Evolutionary conservation across 1,284 basidiomycete genomes (phyloP), one percentile per base, ranked within the genome.

Genomic region (Puccinia polysora): DNA sequence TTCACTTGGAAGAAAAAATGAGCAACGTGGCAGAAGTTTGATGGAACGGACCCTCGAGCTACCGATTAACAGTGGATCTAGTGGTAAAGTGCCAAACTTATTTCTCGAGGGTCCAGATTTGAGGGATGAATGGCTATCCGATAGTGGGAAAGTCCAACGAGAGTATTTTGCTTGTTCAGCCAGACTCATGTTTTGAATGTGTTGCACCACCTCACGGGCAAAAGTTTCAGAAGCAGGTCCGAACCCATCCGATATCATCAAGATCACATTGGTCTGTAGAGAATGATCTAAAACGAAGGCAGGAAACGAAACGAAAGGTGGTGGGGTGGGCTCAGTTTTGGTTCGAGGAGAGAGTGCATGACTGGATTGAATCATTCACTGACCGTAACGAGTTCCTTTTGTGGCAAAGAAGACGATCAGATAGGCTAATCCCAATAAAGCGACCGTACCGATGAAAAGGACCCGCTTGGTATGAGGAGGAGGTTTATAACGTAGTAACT

Each of bases 191-290:
- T 76, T 75, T 52, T 74, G 72, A 6, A 80, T 69, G 20, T 77
- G 76, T 43, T 78, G 76, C 0, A 78, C 67, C 71, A 78, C 80
- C 25, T 75, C 73, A 14, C 80, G 74, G 1, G 79, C 78, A 64
- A 80, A 78, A 5, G 78, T 77, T 69, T 80, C 77, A 4, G 76
- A 77, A 10, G 80, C 79, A 0, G 80, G 78, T 20, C 80, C 80
- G 74, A 79, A 80, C 6, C 80, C 80, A 47, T 81, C 80, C 49
- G 76, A 77, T 72, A 81, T 77, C 79, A 81, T 80, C 15, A 81
- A 67, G 65, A 81, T 78, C 65, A 81, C 77, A 74, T 80, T 79
- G 43, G 78, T 75, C 74, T 77, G 30, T 12, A 71, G 56, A 4
- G 43, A 25, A 43, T 71, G 69, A 30, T 62, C 69, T 71, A 12